phyloP scores from a whole-genome alignment of 352 stramenopile species.

The Thraustotheca clavata region DNA sequence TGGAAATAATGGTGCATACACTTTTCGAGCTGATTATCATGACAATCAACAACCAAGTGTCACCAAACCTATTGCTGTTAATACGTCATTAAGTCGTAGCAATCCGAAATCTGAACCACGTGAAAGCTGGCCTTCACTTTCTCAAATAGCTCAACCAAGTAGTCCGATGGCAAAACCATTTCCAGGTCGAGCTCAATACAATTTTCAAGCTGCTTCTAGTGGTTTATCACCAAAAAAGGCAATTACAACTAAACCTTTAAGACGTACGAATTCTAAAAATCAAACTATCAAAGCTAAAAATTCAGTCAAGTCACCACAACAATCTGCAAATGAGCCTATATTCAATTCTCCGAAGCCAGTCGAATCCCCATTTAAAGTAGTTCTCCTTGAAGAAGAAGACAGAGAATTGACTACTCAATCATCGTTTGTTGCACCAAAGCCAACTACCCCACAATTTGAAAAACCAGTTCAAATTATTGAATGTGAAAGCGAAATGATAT shows the following conservation, averaged over 20 bases:
- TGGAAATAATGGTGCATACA: neutral
- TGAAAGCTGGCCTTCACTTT: too few relatives aligned
- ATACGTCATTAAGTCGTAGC: too few relatives aligned
- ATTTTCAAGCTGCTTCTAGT: neutral
- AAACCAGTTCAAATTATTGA: neutral
- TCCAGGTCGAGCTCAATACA: neutral
- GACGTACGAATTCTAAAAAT: neutral
- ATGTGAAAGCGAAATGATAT: slow-evolving; percentile 20
- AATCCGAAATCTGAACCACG: too few relatives aligned
- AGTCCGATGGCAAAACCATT: neutral
- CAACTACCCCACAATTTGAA: too few relatives aligned
- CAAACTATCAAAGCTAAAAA: neutral
- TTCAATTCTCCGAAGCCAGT: neutral
- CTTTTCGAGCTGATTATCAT: too few relatives aligned
- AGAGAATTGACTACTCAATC: neutral
- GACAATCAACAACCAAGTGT: too few relatives aligned
- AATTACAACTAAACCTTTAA: neutral
- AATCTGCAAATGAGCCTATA: neutral
- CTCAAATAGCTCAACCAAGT: neutral
- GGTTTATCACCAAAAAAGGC: neutral
- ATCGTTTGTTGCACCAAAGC: neutral
- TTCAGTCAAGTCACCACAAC: neutral
- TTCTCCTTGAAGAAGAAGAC: neutral
- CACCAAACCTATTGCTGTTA: too few relatives aligned
- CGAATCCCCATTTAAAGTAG: neutral